Evolutionary conservation across 2,329 filamentous ascomycete species (phyloP), one percentile per base, ranked within the genome.

Genomic region (Parafenestella ontariensis): DNA sequence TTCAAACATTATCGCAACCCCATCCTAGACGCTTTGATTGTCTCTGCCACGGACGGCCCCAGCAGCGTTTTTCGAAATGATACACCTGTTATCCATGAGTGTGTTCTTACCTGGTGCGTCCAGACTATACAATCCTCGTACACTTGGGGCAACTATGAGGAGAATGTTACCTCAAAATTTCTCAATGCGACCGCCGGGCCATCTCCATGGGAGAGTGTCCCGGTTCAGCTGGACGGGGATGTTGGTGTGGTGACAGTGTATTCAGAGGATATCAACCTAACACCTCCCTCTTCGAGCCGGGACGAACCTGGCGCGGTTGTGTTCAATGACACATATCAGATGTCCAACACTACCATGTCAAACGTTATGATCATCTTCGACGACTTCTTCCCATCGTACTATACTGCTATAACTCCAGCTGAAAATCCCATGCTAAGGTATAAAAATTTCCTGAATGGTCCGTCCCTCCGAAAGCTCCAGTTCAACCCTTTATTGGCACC

Each of bases 21-120:
- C 3, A 42, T 69, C 2, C 3, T 52, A 0, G 62, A 69, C 21
- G 37, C 53, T 1, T 10, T 69, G 3, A 58, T 70, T 17, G 53
- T 49, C 1, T 44, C 36, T n/a, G 39, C 61, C 13, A 8, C 45
- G 1, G 39, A 60, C 36, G 59, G 60, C 1, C 0, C 39, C 8
- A 28, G 33, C 0, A 48, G 49, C 20, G 58, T 65, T 1, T 54
- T 59, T 28, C 31, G 29, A 1, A 49, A 58, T 11, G 28, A 56
- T 3, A 41, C 41, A 0, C 66, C 64, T 0, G 23, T 54, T 0
- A 45, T 49, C 1, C 54, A 59, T 2, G 64, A 69, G 46, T 69
- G 66, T 21, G 33, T 65, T 0, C 41, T 70, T 0, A 46, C 64
- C 0, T 72, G 60, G 65, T 72, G 68, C 43, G 59, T 68, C 1